Conservation (phyloP, 768 basidiomycete species). For the Pisolithus albus region DNA sequence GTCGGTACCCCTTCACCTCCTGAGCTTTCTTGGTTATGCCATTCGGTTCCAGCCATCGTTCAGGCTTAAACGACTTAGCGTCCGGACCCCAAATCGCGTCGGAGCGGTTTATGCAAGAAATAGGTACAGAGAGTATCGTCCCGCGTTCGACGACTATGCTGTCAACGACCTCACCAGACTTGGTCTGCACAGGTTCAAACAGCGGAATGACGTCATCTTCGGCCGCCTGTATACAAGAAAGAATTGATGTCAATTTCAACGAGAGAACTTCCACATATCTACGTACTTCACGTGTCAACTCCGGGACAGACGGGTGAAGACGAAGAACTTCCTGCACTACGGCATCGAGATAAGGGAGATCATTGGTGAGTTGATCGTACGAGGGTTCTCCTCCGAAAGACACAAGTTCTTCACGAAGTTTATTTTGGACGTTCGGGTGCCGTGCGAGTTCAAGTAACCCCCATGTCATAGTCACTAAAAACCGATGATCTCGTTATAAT, state of each 20-base stretch:
- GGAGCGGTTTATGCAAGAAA: slow-evolving; percentile 28
- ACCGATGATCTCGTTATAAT: neutral
- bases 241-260: neutral
- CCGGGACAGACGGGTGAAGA: slow-evolving; percentile 30
- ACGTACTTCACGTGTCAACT: slow-evolving; percentile 13
- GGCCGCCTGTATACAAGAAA: slow-evolving; percentile 32
- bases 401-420: slow-evolving; percentile 43
- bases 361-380: slow-evolving; percentile 42
- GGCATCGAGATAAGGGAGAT: slow-evolving; percentile 42
- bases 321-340: slow-evolving; percentile 33
- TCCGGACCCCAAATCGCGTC: slow-evolving; percentile 54
- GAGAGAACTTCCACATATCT: neutral
- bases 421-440: slow-evolving; percentile 39
- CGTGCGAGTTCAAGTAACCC: slow-evolving; percentile 46
- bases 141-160: slow-evolving; percentile 44
- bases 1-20: slow-evolving; percentile 40
- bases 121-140: slow-evolving; percentile 36
- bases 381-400: slow-evolving; percentile 37
- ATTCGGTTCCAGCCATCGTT: slow-evolving; percentile 49
- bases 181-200: slow-evolving; percentile 7
- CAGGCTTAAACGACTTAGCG: slow-evolving; percentile 41
- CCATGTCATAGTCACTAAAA: slow-evolving; percentile 11
- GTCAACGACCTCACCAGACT: slow-evolving; percentile 32
- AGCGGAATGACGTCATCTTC: slow-evolving; percentile 57
- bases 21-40: slow-evolving; percentile 23